Percentiles rank a stretch among this genome's conserved stretches.
Conservation (phyloP, 306 rosid genomes). For the Albizia julibrissin region DNA sequence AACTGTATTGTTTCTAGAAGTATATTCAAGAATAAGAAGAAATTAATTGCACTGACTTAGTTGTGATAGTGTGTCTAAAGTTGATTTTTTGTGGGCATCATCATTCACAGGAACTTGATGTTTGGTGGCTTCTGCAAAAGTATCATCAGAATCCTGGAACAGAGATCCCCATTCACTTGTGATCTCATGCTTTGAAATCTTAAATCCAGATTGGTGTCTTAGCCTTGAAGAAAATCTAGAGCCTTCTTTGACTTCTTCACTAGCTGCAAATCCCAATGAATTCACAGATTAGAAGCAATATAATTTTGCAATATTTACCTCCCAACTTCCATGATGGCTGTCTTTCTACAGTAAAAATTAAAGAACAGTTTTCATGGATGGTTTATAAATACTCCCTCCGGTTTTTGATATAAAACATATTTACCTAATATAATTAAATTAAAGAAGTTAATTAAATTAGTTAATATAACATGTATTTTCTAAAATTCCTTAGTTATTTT, state of each 20-base stretch:
- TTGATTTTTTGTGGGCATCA: background rate
- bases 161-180: background rate
- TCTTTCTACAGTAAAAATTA: background rate
- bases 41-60: constrained; percentile 5
- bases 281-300: background rate
- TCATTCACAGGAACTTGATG: constrained; percentile 6
- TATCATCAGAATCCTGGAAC: background rate
- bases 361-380: constrained; percentile 9
- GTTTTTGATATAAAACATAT: too few relatives aligned
- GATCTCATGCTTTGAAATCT: background rate
- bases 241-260: constrained; percentile 1
- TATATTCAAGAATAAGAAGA: background rate
- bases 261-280: constrained; percentile 22
- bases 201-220: constrained; percentile 14
- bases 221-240: background rate
- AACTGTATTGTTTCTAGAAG: background rate
- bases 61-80: constrained; percentile 8
- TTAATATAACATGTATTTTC: too few relatives aligned
- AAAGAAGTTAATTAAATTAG: too few relatives aligned
- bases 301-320: background rate
- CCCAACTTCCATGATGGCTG: background rate
- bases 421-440: too few relatives aligned
- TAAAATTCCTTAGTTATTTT: too few relatives aligned
- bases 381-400: too few relatives aligned
- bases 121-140: background rate